Conservation (phyloP, 768 basidiomycete genomes). For the Chalciporus pseudorubinellus region DNA sequence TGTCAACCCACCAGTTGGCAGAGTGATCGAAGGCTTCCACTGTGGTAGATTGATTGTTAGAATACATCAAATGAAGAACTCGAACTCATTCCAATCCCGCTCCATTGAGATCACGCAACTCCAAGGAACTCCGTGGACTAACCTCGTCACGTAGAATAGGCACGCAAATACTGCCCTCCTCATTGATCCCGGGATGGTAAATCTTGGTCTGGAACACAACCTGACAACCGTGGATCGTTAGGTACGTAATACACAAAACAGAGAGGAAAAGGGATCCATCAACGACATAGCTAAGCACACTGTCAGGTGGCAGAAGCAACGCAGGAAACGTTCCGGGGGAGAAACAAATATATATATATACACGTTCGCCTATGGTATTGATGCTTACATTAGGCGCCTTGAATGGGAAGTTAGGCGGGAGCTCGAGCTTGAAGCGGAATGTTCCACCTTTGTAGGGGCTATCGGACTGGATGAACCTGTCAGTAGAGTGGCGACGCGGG, state of each 20-base stretch:
- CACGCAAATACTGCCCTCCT: slow-evolving; percentile 83
- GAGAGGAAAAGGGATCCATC: neutral
- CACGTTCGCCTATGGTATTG: neutral
- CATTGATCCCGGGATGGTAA: slow-evolving; percentile 89
- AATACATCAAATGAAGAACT: slow-evolving; percentile 1
- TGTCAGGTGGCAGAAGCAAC: slow-evolving; percentile 1
- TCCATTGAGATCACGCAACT: neutral
- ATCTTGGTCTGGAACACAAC: slow-evolving; percentile 84
- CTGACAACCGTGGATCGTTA: slow-evolving; percentile 36
- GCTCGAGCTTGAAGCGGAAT: slow-evolving; percentile 67
- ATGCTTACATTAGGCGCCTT: slow-evolving; percentile 71
- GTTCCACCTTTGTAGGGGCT: slow-evolving; percentile 84
- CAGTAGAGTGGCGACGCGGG: slow-evolving; percentile 1
- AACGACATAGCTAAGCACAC: neutral
- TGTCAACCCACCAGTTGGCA: slow-evolving; percentile 57
- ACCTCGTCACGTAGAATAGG: slow-evolving; percentile 84
- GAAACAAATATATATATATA: slow-evolving; percentile 1
- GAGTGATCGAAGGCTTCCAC: slow-evolving; percentile 84
- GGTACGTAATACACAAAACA: slow-evolving; percentile 18
- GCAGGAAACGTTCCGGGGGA: slow-evolving; percentile 22
- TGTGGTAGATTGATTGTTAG: slow-evolving; percentile 26
- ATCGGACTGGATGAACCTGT: slow-evolving; percentile 46
- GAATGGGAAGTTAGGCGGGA: slow-evolving; percentile 85
- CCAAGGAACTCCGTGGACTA: slow-evolving; percentile 23
- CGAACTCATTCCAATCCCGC: slow-evolving; percentile 1